Evolutionary conservation across 331 rosid genomes (phyloP).

Genomic region (Pyracantha coccinea): DNA sequence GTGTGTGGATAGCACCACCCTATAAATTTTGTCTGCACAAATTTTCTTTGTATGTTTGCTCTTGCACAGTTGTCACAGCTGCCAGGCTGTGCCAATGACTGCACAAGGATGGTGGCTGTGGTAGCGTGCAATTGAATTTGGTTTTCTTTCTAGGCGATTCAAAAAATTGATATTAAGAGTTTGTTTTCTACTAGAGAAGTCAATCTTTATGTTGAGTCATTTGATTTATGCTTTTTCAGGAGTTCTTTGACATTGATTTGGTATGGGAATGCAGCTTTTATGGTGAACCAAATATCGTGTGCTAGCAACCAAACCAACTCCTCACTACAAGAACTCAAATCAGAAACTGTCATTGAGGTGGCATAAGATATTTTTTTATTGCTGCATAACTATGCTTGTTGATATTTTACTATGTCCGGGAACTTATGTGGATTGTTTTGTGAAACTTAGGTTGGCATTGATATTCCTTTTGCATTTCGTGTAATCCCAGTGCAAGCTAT

Average conservation of each 20-base stretch:
- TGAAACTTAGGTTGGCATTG: slow-evolving; percentile 68
- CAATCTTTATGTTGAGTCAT: slow-evolving; percentile 38
- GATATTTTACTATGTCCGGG: background rate
- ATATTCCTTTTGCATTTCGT: slow-evolving; percentile 71
- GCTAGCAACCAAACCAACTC: slow-evolving; percentile 31
- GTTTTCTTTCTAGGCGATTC: background rate
- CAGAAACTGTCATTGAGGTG: slow-evolving; percentile 90
- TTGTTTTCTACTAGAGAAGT: slow-evolving; percentile 4
- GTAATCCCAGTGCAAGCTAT: slow-evolving; percentile 75
- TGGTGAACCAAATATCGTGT: slow-evolving; percentile 89
- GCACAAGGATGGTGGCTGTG: background rate
- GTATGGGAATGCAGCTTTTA: slow-evolving; percentile 86
- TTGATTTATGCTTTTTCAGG: slow-evolving; percentile 57
- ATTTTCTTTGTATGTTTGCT: background rate
- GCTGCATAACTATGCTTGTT: background rate
- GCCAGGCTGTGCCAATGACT: background rate
- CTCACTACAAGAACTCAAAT: slow-evolving; percentile 51
- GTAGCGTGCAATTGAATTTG: background rate
- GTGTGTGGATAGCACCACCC: too few species aligned
- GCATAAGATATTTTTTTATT: background rate
- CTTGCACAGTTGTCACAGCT: background rate
- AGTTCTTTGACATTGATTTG: slow-evolving; percentile 71
- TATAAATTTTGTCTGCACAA: background rate
- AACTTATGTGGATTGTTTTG: slow-evolving; percentile 8
- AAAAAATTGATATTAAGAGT: background rate